These are phyloP conservation scores for Dissophora ornata DNA, from an alignment of 192 early-diverging fungal genomes.

Conservation along the genomic window DNA sequence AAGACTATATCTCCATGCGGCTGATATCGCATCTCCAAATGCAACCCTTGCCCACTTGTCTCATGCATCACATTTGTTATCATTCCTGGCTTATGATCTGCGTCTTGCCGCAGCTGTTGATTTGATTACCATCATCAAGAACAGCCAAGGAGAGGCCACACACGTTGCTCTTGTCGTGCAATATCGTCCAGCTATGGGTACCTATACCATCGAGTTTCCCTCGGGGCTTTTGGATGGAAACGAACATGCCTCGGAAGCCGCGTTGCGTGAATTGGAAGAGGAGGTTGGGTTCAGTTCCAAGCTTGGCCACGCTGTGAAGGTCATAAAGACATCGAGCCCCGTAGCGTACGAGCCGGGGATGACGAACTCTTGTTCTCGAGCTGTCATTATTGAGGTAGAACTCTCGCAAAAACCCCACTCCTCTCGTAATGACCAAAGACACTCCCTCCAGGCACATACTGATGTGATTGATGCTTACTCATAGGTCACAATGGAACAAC, in stretches of 20 bases:
- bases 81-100: too few relatives aligned
- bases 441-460: slow-evolving; percentile 17
- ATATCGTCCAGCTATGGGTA: slow-evolving; percentile 58
- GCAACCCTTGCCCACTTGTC: not conserved
- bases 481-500: slow-evolving; percentile 24
- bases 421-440: not conserved
- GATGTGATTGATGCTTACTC: slow-evolving; percentile 7
- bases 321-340: slow-evolving; percentile 26
- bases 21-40: too few relatives aligned
- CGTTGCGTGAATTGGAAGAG: slow-evolving; percentile 58
- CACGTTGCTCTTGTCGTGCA: slow-evolving; percentile 57
- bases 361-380: slow-evolving; percentile 56
- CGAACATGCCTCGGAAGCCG: slow-evolving; percentile 52
- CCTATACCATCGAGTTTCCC: slow-evolving; percentile 60
- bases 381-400: slow-evolving; percentile 57
- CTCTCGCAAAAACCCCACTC: not conserved
- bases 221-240: slow-evolving; percentile 60
- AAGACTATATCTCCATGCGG: too few relatives aligned
- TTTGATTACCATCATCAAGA: slow-evolving; percentile 54
- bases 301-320: slow-evolving; percentile 24
- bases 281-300: slow-evolving; percentile 57
- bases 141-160: slow-evolving; percentile 19
- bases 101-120: slow-evolving; percentile 55
- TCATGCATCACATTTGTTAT: not conserved
- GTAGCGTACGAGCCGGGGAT: slow-evolving; percentile 66